Evolutionary conservation across 306 rosid species (phyloP).

Genomic region (Malus asiatica): DNA sequence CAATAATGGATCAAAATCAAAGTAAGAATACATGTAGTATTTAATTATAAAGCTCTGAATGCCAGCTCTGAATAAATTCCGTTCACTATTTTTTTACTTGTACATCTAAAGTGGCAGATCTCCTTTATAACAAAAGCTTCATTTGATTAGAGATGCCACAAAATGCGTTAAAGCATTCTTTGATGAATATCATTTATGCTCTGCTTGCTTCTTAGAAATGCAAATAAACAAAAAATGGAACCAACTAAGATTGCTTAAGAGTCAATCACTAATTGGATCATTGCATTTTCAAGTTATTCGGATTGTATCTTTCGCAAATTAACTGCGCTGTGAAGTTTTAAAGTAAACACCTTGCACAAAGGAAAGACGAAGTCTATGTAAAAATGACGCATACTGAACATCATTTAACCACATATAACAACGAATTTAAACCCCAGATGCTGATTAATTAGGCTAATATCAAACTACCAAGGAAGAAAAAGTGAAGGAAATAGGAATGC

Average conservation of each 20-base stretch:
- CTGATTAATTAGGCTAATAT: conserved; percentile 11
- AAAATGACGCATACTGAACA: not conserved
- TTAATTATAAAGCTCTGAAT: not conserved
- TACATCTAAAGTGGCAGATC: not conserved
- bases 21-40: not conserved
- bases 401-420: not conserved
- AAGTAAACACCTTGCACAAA: not conserved
- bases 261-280: not conserved
- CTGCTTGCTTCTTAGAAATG: not conserved
- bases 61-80: not conserved
- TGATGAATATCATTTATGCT: not conserved
- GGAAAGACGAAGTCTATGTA: not conserved
- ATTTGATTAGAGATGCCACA: not conserved
- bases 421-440: not conserved
- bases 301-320: not conserved
- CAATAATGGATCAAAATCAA: conserved; percentile 17
- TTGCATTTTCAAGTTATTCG: not conserved
- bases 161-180: not conserved
- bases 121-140: not conserved
- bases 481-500: conserved; percentile 6
- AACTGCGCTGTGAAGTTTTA: not conserved
- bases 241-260: not conserved
- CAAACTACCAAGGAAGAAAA: conserved; percentile 1
- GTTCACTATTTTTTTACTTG: not conserved
- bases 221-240: not conserved